Percentiles rank a stretch among this genome's conserved stretches.
phyloP scores from a whole-genome alignment of 2,329 filamentous ascomycete species.

The Penicillium sp. region DNA sequence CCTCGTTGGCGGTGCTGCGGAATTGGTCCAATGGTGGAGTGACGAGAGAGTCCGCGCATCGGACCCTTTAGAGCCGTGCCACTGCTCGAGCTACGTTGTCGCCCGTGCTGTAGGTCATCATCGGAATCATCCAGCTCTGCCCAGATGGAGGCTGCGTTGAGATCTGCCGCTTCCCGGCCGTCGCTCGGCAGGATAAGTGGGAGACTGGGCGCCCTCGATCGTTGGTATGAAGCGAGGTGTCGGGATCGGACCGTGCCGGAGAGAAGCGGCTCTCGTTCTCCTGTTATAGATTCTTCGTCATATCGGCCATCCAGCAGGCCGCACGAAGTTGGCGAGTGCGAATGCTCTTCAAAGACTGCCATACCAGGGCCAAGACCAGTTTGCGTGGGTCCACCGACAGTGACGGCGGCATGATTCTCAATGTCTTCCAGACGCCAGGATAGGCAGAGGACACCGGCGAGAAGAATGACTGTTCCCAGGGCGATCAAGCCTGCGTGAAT shows the following conservation, averaged over 20 bases:
- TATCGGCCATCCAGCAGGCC: conserved; percentile 28
- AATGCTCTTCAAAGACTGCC: conserved; percentile 69
- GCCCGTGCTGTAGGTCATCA: conserved; percentile 29
- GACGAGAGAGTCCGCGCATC: conserved; percentile 24
- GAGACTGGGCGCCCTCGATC: conserved; percentile 41
- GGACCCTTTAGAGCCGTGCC: conserved; percentile 20
- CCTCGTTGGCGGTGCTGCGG: conserved; percentile 26
- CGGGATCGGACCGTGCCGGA: conserved; percentile 26
- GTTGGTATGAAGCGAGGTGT: conserved; percentile 33
- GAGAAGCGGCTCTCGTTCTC: conserved; percentile 46
- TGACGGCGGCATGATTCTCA: conserved; percentile 40
- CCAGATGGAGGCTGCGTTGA: conserved; percentile 82
- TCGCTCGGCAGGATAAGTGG: conserved; percentile 33
- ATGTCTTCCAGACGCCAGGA: conserved; percentile 87
- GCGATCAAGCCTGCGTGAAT: conserved; percentile 75
- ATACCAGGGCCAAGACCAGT: conserved; percentile 81
- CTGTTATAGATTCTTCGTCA: conserved; percentile 47
- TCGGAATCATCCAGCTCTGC: conserved; percentile 80
- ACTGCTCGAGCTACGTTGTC: conserved; percentile 30
- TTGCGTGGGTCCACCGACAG: conserved; percentile 57
- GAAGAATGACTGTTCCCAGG: conserved; percentile 81
- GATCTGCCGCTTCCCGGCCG: conserved; percentile 58
- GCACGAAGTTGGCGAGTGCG: conserved; percentile 24
- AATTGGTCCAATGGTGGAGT: conserved; percentile 26
- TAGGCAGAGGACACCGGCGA: conserved; percentile 85